Base-by-base conservation (phyloP, 768 basidiomycete species). In the Psilocybe cubensis region DNA sequence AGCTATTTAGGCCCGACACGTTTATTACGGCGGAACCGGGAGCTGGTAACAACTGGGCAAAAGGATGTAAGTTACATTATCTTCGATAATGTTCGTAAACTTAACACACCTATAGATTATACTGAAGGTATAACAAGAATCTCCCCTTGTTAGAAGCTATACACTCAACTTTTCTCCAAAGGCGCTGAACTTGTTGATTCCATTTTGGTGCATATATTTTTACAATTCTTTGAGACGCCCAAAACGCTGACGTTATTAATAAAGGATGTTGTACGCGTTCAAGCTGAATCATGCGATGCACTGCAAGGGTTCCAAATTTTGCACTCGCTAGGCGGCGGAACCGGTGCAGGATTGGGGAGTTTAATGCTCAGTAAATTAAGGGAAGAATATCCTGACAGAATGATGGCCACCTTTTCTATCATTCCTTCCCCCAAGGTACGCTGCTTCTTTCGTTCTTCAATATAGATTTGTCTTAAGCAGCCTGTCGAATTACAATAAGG, bases 11-110 rank as follows among this genome's bases (percentile, higher is more conserved):
- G 47, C 96, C 96, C 2, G 94, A 95, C 68, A 96, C 92, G 1
- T 96, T 83, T 68, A 69, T 95, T 45, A 82, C 83, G 33, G 81
- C 85, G 1, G 74, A 81, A 40, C 71, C 73, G 1, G 81, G 82
- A n/a, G 83, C 94, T 0, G 95, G 94, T 17, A 97, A 98, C 66
- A 96, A 96, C 61, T 97, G 93, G 91, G 94, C 94, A 14, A 96
- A 97, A 76, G 93, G 92, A 81, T 92, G 91, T 92, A 64, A 74
- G 88, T 77, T 40, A 1, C 29, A 14, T 20, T 43, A n/a, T 45
- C 23, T 46, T 45, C 2, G 0, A 60, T 52, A 20, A 33, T 24
- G 33, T 1, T 8, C 8, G 23, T 21, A 31, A 29, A 9, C 46
- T 38, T 29, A 20, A 46, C 24, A 17, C 4, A 10, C 44, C n/a